Evolutionary conservation across 2,329 filamentous ascomycete genomes (phyloP), one percentile per base, ranked within the genome.

Genomic region (Pseudogymnoascus sp.): DNA sequence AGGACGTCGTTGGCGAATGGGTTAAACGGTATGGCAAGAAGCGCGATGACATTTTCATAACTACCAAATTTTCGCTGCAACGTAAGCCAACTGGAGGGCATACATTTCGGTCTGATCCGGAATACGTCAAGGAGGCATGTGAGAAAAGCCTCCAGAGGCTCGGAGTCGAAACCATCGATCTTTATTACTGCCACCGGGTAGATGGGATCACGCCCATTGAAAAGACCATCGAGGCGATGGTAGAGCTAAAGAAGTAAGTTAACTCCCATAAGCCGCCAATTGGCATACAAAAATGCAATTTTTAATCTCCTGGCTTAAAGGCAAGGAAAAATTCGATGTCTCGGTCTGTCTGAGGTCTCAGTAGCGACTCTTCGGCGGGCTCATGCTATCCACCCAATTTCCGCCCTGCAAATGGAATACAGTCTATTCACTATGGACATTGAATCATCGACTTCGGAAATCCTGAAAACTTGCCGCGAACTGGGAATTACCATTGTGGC

Each of bases 371-470:
- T 83, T 1, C 78, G 80, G 2, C 79, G 80, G 8, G 81, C 81
- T 0, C 68, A 75, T 65, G 73, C 73, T 4, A 72, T 83, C 0
- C 74, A 78, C 59, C 78, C 75, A 1, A 77, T 83, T 62, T 66
- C 74, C 1, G 79, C 78, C 2, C 72, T 80, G 2, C 79, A 83
- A 67, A 70, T 80, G 29, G 81, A 83, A 68, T 83, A 82, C 71
- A 77, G 72, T 5, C 75, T 76, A 0, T 82, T 82, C 64, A 71
- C 73, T 3, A 72, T 76, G 0, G 78, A 79, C 12, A 79, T 81
- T 63, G 80, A 82, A 67, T 70, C 64, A 45, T 61, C 69, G 25
- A 48, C 60, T 1, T 65, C 58, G 4, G 52, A 63, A 13, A 67
- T 79, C 5, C 70, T 78, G 21, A 62, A 65, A 29, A 76, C 75